phyloP scores from a whole-genome alignment of 495 filamentous ascomycete species.

The Mytilinidion resinicola region DNA sequence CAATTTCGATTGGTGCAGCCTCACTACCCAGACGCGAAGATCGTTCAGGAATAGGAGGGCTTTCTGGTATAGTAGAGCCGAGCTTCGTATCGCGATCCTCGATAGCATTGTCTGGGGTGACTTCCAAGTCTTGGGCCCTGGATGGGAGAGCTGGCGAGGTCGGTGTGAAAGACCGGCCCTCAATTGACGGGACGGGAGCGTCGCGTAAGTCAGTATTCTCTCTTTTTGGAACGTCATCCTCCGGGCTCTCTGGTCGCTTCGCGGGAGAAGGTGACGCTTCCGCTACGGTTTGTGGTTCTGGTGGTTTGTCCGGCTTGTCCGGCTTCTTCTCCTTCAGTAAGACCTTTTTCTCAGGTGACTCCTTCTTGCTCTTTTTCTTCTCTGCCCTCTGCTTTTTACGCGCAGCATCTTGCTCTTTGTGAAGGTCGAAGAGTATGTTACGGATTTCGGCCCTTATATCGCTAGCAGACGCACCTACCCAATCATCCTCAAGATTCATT shows the following conservation, averaged over 20 bases:
- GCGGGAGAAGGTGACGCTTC: too few species aligned
- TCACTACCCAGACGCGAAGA: constrained; percentile 6
- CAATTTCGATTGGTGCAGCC: constrained; percentile 13
- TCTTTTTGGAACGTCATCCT: too few species aligned
- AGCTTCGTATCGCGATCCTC: too few species aligned
- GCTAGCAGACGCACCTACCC: constrained; percentile 48
- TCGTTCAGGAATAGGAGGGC: background rate
- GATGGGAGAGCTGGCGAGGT: too few species aligned
- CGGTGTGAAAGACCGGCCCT: too few species aligned
- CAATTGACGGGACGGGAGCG: too few species aligned
- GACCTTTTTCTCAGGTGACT: constrained; percentile 3
- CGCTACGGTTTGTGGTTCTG: too few species aligned
- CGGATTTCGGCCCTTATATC: constrained; percentile 50
- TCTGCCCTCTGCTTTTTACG: constrained; percentile 41
- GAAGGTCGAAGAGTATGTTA: constrained; percentile 37
- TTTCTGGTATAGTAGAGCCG: background rate
- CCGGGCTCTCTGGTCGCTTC: too few species aligned
- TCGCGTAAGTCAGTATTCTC: too few species aligned
- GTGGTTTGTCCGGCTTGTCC: background rate
- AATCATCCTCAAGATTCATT: constrained; percentile 45
- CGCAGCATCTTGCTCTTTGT: constrained; percentile 10
- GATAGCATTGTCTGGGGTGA: too few species aligned
- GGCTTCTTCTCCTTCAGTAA: background rate
- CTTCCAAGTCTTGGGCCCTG: too few species aligned
- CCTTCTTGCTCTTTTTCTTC: constrained; percentile 34